Evolutionary conservation across 2,329 filamentous ascomycete genomes (phyloP), one percentile per base, ranked within the genome.

Genomic region (Mycosphaerella arachidis): DNA sequence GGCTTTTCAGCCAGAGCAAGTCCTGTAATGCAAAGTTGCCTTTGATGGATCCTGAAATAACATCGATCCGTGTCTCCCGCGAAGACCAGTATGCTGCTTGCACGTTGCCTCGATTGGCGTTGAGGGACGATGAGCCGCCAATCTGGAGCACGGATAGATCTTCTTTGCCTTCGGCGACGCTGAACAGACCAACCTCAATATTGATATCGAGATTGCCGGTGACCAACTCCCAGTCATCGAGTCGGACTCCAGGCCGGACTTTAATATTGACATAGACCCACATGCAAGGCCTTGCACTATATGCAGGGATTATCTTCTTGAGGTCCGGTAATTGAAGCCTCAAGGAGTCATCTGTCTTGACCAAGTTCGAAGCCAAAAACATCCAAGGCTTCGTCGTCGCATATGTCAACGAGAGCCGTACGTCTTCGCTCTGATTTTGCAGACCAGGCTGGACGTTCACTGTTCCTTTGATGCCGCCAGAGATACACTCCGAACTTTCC

Each of bases 11-110:
- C 18, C 68, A 72, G 8, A 80, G 67, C 7, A 76, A 66, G 56
- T 79, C 76, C 13, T 67, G 67, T 2, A 79, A 70, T 4, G 74
- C 69, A 64, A 76, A 79, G 10, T 66, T 70, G 1, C 78, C 78
- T 50, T 67, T 74, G 48, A 79, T 75, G 18, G 73, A 73, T 7
- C 76, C 77, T 0, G 75, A 75, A 4, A 71, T 71, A 6, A 74
- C 72, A 27, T 75, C 68, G 10, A 80, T 72, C 18, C 68, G 66
- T n/a, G 74, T 78, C 55, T 75, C 68, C 12, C 75, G 73, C 1
- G 75, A 76, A 52, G 71, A 67, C 67, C 69, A 72, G 54, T 70
- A 66, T 9, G 58, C 57, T 57, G 75, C 69, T 4, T 71, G 60
- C 6, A 72, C 60, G 1, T 72, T 63, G 31, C 76, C 74, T 10